Evolutionary conservation across 352 stramenopile species (phyloP), one percentile per base, ranked within the genome.

Genomic region (Globisporangium camurandrum): DNA sequence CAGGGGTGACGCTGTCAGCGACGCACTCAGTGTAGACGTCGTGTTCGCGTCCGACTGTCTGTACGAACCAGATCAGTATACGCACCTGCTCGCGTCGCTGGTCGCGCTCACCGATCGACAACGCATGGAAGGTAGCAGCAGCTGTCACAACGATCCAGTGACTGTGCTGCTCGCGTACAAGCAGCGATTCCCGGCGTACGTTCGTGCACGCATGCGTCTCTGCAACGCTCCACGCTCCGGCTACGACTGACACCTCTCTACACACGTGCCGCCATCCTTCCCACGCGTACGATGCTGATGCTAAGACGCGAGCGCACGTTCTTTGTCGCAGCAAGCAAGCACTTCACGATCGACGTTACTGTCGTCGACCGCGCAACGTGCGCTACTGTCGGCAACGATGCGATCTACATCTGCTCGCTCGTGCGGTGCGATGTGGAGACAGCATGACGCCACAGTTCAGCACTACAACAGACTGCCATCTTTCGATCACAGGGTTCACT

Each of bases 161-260:
- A 61, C 84, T n/a, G 62, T 78, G 14, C 49, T 41, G 36, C 36
- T 90, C 36, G 75, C 73, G 9, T 90, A 86, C 66, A 90, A 90
- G 59, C 78, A 86, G 43, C 71, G 78, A 6, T 48, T 88, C 26
- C 59, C 60, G 1, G 42, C 61, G 63, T 83, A 53, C 54, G 64
- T 68, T 47, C 17, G n/a, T n/a, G n/a, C n/a, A n/a, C n/a, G n/a
- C n/a, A n/a, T n/a, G n/a, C n/a, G n/a, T n/a, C n/a, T n/a, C n/a
- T n/a, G n/a, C 8, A 2, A 37, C 31, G 31, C 31, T 3, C 8
- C 9, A 10, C 4, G 10, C 2, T 34, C 11, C 30, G 24, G 22
- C 33, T 3, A 20, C 40, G 38, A 26, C 48, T 41, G 19, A 28
- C 23, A 4, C 28, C 16, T 27, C 11, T 30, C n/a, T 36, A 14